Percentiles rank a stretch among this genome's conserved stretches.
Conservation (phyloP, 768 basidiomycete genomes). For the Cystobasidium tubakii region DNA sequence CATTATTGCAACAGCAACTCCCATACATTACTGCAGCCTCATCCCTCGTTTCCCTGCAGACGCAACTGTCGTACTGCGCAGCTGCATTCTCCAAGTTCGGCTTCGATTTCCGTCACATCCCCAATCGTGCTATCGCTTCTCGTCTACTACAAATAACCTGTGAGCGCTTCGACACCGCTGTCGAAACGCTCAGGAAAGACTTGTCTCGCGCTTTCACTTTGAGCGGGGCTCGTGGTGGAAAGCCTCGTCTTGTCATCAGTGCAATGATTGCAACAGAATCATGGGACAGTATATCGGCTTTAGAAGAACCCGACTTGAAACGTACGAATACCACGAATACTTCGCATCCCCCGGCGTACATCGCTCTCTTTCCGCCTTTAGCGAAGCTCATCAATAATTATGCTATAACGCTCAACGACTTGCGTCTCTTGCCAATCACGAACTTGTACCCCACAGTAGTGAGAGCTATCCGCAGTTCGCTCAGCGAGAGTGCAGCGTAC, state of each 20-base stretch:
- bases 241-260: slow-evolving; percentile 9
- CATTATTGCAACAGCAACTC: slow-evolving; percentile 58
- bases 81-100: slow-evolving; percentile 86
- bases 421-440: slow-evolving; percentile 33
- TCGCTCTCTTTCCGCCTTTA: slow-evolving; percentile 37
- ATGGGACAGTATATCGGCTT: slow-evolving; percentile 11
- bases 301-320: not conserved
- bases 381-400: slow-evolving; percentile 38
- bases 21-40: slow-evolving; percentile 55
- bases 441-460: slow-evolving; percentile 16
- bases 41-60: slow-evolving; percentile 73
- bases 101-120: slow-evolving; percentile 70
- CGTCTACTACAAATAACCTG: slow-evolving; percentile 20
- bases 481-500: slow-evolving; percentile 12
- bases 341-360: slow-evolving; percentile 16
- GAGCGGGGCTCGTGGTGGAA: slow-evolving; percentile 16
- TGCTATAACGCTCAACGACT: slow-evolving; percentile 39
- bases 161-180: slow-evolving; percentile 19
- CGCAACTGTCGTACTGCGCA: slow-evolving; percentile 88
- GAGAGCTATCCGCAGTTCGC: not conserved
- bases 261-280: slow-evolving; percentile 31
- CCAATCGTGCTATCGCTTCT: slow-evolving; percentile 48
- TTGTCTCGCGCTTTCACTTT: slow-evolving; percentile 6
- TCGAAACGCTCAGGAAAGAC: slow-evolving; percentile 8
- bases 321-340: not conserved